These are phyloP conservation scores for Chamaecrista fasciculata DNA, from an alignment of 306 rosid genomes.

Conservation along the genomic window DNA sequence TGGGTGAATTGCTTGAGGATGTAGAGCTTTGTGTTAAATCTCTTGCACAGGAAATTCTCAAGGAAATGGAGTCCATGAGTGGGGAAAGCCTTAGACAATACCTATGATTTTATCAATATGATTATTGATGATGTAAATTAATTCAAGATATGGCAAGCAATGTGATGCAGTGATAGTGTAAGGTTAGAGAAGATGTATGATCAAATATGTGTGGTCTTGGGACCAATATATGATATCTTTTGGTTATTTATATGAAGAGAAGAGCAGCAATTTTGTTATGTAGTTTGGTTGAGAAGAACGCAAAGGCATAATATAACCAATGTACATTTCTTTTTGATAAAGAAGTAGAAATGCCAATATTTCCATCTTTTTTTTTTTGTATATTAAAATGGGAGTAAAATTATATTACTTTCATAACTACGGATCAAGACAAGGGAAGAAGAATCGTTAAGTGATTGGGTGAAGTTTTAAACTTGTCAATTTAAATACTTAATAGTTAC, in stretches of 20 bases:
- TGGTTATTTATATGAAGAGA: conserved; percentile 8
- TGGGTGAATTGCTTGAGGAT: conserved; percentile 92
- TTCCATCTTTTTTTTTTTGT: no score
- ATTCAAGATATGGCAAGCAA: conserved; percentile 4
- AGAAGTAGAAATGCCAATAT: no score
- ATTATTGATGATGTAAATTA: neutral
- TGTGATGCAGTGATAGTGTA: neutral
- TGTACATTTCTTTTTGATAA: no score
- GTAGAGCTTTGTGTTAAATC: conserved; percentile 77
- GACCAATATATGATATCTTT: conserved; percentile 16
- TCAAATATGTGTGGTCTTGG: neutral
- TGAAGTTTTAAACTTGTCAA: no score
- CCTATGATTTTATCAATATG: conserved; percentile 41
- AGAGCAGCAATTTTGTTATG: conserved; percentile 6
- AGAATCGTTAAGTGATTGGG: no score
- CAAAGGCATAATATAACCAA: no score
- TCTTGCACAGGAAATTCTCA: conserved; percentile 78
- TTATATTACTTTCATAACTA: no score
- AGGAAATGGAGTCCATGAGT: conserved; percentile 75
- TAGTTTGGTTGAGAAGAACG: neutral
- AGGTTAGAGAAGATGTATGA: conserved; percentile 15
- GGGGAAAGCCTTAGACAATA: conserved; percentile 77
- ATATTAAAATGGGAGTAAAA: no score
- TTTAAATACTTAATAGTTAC: no score
- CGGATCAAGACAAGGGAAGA: no score